phyloP scores from a whole-genome alignment of 495 filamentous ascomycete genomes.

The Thermothielavioides terrestris region DNA sequence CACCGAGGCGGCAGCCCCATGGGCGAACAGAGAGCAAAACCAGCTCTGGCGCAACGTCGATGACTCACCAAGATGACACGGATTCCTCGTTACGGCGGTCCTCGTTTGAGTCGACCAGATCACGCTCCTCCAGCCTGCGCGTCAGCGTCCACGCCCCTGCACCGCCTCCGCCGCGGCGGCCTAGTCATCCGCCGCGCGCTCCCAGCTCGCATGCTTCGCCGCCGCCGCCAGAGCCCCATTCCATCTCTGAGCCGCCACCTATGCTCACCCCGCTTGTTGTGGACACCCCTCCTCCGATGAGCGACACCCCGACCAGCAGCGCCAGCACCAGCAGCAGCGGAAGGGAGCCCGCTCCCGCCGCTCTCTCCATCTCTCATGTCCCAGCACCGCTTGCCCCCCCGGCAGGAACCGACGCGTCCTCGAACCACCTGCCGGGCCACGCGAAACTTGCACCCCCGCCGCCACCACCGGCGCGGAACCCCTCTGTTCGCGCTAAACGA shows the following conservation, averaged over 20 bases:
- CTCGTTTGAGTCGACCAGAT: constrained; percentile 36
- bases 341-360: too few species aligned
- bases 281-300: neutral
- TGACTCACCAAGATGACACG: constrained; percentile 15
- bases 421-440: neutral
- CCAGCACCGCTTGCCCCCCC: neutral
- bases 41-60: constrained; percentile 13
- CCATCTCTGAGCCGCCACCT: constrained; percentile 4
- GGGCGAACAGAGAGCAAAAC: constrained; percentile 31
- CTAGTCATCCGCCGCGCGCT: constrained; percentile 25
- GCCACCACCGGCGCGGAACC: constrained; percentile 35
- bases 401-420: neutral
- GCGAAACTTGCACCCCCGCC: constrained; percentile 34
- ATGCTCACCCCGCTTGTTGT: neutral
- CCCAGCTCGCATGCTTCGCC: constrained; percentile 16
- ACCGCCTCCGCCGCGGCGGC: constrained; percentile 38
- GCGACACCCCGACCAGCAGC: neutral
- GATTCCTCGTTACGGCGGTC: constrained; percentile 32
- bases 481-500: constrained; percentile 29
- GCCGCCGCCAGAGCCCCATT: neutral
- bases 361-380: neutral
- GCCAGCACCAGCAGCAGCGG: neutral
- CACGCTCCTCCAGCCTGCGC: constrained; percentile 34
- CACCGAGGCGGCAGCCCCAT: constrained; percentile 40
- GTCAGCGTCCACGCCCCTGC: constrained; percentile 29